Percentiles rank a stretch among this genome's conserved stretches.
These are phyloP conservation scores for Metschnikowia santaceciliae DNA, from an alignment of 805 yeast species.

Conservation along the genomic window DNA sequence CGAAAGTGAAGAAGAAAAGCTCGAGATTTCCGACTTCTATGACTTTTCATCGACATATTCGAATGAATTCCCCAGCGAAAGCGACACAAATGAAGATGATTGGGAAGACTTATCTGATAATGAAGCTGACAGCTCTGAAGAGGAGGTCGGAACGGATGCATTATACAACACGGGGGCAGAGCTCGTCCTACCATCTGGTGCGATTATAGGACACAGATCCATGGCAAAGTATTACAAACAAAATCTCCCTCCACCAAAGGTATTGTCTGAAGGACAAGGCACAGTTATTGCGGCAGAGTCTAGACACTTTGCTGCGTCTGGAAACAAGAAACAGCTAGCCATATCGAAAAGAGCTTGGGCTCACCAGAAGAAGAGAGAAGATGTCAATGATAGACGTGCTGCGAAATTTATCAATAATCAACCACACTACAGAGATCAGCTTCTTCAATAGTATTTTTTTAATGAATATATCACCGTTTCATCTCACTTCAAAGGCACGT, in stretches of 20 bases:
- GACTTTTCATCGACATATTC: slow-evolving; percentile 71
- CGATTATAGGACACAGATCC: slow-evolving; percentile 41
- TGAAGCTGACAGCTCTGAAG: slow-evolving; percentile 27
- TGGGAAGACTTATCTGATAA: slow-evolving; percentile 41
- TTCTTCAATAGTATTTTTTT: slow-evolving; percentile 25
- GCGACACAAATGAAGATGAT: slow-evolving; percentile 19
- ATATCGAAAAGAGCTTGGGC: slow-evolving; percentile 58
- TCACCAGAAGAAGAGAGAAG: slow-evolving; percentile 49
- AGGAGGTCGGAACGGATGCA: slow-evolving; percentile 25
- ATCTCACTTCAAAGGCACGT: not conserved
- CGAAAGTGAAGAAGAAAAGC: slow-evolving; percentile 73
- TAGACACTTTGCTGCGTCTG: slow-evolving; percentile 43
- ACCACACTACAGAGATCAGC: slow-evolving; percentile 54
- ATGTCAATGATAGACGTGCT: slow-evolving; percentile 52
- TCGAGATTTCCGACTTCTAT: slow-evolving; percentile 74
- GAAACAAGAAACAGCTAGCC: slow-evolving; percentile 39
- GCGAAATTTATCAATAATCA: slow-evolving; percentile 75
- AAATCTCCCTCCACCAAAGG: slow-evolving; percentile 41
- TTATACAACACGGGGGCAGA: slow-evolving; percentile 35
- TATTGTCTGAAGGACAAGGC: slow-evolving; percentile 40
- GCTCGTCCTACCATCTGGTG: slow-evolving; percentile 39
- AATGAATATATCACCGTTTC: not conserved
- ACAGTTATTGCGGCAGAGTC: slow-evolving; percentile 48
- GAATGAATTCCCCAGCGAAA: slow-evolving; percentile 12
- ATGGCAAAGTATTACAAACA: slow-evolving; percentile 42